Evolutionary conservation across 1,284 basidiomycete genomes (phyloP), one percentile per base, ranked within the genome.

Genomic region (Chalciporus piperatoides): DNA sequence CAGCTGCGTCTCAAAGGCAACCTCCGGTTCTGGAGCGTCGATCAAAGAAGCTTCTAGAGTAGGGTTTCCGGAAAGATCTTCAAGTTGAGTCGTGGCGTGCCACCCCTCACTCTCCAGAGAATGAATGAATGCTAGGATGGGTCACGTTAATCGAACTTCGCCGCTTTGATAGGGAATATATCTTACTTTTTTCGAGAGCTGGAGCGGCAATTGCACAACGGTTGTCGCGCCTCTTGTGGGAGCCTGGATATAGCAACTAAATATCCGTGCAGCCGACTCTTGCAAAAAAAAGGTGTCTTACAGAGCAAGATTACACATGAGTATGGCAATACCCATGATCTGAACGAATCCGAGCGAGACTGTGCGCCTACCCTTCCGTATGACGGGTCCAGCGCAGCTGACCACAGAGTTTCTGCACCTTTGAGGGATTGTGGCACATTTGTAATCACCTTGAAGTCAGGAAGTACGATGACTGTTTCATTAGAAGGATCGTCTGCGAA

Each of bases 161-260:
- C 19, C 17, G 27, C 8, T 4, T 35, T 8, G 15, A 4, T 17
- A 11, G 4, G 24, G 10, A 15, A 36, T 21, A 36, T n/a, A n/a
- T 8, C 74, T 43, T 50, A 85, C 86, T 77, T 56, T 81, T 75
- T 65, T 92, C 86, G 27, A 97, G 81, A 53, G 92, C 79, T 3
- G 89, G 86, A 3, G 93, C 90, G 6, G 90, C 83, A 45, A 97
- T 86, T 40, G 81, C 80, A 68, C 94, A 97, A 48, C 91, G 81
- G 65, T 92, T 94, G 70, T 97, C 94, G 45, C 93, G 77, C 58
- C 80, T 81, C 71, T 92, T 93, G 70, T 97, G 94, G 2, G 92
- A 95, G 68, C 92, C 92, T 95, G 43, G 49, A 9, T 40, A 56
- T 25, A 48, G n/a, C 48, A 38, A 38, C 47, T 12, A 14, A 21